These are phyloP conservation scores for Phytophthora litchii DNA, from an alignment of 352 stramenopile species.

Conservation along the genomic window DNA sequence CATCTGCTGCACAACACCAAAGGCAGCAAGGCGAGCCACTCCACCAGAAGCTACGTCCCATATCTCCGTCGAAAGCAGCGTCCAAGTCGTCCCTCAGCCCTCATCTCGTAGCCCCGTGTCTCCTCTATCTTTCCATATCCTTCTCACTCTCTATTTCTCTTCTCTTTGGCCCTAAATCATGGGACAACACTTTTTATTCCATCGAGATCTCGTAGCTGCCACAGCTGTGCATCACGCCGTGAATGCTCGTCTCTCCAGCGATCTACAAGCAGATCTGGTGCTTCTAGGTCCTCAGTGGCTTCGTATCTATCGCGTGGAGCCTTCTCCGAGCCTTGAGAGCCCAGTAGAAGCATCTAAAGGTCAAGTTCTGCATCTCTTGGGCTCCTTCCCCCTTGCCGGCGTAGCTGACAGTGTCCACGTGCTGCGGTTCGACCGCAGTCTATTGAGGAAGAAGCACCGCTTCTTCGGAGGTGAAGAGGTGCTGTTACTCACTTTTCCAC, in stretches of 20 bases:
- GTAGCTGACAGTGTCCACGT: constrained; percentile 76
- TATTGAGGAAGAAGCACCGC: constrained; percentile 72
- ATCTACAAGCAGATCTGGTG: constrained; percentile 73
- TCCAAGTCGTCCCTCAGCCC: neutral
- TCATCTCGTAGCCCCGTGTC: constrained; percentile 9
- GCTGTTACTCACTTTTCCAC: constrained; percentile 75
- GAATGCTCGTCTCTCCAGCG: constrained; percentile 69
- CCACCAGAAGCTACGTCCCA: too few relatives aligned
- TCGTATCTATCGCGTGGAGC: constrained; percentile 84
- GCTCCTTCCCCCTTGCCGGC: constrained; percentile 73
- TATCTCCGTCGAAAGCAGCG: too few relatives aligned
- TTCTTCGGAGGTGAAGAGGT: constrained; percentile 78
- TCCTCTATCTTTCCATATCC: neutral
- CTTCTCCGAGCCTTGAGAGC: constrained; percentile 32
- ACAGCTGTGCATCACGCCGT: constrained; percentile 81
- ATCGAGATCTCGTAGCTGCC: constrained; percentile 79
- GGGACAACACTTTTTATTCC: constrained; percentile 87
- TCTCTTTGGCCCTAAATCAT: constrained; percentile 28
- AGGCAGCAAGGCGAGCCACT: too few relatives aligned
- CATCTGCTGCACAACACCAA: too few relatives aligned
- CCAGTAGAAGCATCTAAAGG: constrained; percentile 37
- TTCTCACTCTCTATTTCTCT: neutral
- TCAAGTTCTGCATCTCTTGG: constrained; percentile 75
- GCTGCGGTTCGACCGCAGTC: constrained; percentile 65
- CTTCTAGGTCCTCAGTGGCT: constrained; percentile 75